Base-by-base conservation (phyloP, 306 rosid genomes). In the Cucumis hystrix region DNA sequence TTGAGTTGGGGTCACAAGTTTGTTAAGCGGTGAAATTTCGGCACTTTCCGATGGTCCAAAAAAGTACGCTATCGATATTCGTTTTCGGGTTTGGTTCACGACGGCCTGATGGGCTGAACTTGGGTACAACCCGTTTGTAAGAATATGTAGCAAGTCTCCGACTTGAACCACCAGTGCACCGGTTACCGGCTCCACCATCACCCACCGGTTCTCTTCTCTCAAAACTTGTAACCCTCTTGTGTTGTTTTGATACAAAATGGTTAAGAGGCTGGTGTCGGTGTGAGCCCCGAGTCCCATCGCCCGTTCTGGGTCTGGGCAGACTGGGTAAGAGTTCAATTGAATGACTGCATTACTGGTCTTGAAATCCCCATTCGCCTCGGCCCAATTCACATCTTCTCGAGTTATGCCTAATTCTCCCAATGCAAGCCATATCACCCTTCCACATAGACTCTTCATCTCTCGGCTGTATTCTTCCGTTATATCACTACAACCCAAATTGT, bases 231-330 rank as follows among this genome's bases (percentile, higher is more conserved):
- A 55, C 4, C 99, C 97, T 1, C 96, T 90, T 0, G 87, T 89
- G 85, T 81, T 83, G 80, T 82, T 92, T 49, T 95, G 99, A 84
- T 92, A 63, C 6, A 95, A 82, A 13, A 92, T 86, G 0, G 97
- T 88, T 61, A 95, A 80, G 16, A 95, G 85, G 74, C 97, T 92
- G 0, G 97, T 90, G 73, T 95, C 99, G 0, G 99, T 95, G 76
- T 95, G 97, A 5, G 90, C 87, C 0, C 97, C 97, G 0, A 95
- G 88, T 28, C 99, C 97, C 97, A 91, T 95, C 78, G 99, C 99
- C 16, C 89, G 92, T n/a, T 87, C 92, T 0, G 99, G 99, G 37
- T 95, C 96, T 0, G 97, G 99, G 52, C 99, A 95, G 35, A 76
- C 81, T 9, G 99, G 99, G 84, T 95, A 95, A 0, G 88, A 92